A percentile compares a stretch with the other conserved stretches of the same genome.
These are phyloP conservation scores for Diaporthe amygdali DNA, from an alignment of 2,329 filamentous ascomycete species.

Conservation along the genomic window DNA sequence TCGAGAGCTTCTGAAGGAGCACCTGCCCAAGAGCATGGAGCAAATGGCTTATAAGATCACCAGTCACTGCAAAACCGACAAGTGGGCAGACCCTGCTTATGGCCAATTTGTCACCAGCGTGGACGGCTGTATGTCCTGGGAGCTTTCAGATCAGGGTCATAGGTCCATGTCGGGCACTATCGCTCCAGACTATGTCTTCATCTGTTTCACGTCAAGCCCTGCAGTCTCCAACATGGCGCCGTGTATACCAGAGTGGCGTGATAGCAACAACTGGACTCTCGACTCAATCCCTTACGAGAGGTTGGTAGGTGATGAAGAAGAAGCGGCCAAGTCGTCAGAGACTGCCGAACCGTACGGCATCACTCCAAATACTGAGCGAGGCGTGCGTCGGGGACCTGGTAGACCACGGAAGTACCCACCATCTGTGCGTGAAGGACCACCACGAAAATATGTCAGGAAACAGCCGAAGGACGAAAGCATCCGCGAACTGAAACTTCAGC, in stretches of 20 bases:
- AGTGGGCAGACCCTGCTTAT: conserved; percentile 34
- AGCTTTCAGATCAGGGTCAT: conserved; percentile 44
- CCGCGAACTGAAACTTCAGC: conserved; percentile 35
- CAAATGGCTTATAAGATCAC: conserved; percentile 37
- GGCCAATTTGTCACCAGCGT: conserved; percentile 38
- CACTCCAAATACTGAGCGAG: background rate
- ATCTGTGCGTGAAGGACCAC: conserved; percentile 1
- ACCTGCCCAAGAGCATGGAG: conserved; percentile 36
- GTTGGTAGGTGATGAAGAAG: conserved; percentile 38
- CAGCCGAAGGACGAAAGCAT: conserved; percentile 22
- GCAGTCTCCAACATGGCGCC: conserved; percentile 32
- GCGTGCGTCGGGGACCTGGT: conserved; percentile 12
- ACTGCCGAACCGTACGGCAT: conserved; percentile 28
- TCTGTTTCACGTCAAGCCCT: conserved; percentile 39
- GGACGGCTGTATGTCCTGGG: conserved; percentile 50
- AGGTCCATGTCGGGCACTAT: conserved; percentile 39
- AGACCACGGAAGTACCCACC: conserved; percentile 12
- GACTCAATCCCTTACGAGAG: conserved; percentile 49
- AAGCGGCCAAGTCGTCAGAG: conserved; percentile 25
- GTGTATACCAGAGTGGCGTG: conserved; percentile 41
- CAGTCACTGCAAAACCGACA: conserved; percentile 27
- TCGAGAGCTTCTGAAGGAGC: conserved; percentile 40
- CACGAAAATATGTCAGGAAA: conserved; percentile 25
- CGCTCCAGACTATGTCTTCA: conserved; percentile 43
- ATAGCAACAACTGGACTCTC: conserved; percentile 44